A percentile compares a stretch with the other conserved stretches of the same genome.
These are phyloP conservation scores for Lactarius trivialis DNA, from an alignment of 768 basidiomycete genomes.

Conservation along the genomic window DNA sequence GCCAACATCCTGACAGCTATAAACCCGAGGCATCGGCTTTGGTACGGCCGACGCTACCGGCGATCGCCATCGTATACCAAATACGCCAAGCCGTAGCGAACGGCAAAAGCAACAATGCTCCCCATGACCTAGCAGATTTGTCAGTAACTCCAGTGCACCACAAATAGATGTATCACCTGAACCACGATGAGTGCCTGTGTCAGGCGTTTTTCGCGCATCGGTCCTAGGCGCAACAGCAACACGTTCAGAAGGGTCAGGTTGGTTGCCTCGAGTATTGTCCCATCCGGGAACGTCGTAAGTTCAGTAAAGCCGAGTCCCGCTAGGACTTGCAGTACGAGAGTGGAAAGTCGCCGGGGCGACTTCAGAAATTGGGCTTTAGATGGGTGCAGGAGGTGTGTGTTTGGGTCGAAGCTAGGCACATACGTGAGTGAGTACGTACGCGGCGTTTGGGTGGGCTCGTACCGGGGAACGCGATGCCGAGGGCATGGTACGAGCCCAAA, in stretches of 20 bases:
- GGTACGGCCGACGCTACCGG: conserved; percentile 37
- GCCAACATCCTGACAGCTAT: not conserved
- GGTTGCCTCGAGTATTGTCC: conserved; percentile 60
- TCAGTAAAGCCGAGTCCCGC: conserved; percentile 59
- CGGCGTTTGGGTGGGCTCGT: conserved; percentile 24
- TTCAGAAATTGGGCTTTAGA: conserved; percentile 58
- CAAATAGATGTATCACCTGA: conserved; percentile 45
- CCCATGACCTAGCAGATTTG: conserved; percentile 48
- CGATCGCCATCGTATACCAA: conserved; percentile 91
- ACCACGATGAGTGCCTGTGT: conserved; percentile 65
- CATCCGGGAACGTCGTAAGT: conserved; percentile 48
- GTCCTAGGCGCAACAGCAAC: conserved; percentile 71
- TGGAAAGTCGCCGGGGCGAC: conserved; percentile 50
- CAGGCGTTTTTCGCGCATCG: conserved; percentile 78
- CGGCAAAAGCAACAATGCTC: conserved; percentile 73
- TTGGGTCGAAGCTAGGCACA: conserved; percentile 55
- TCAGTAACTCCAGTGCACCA: not conserved
- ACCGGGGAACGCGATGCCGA: conserved; percentile 89
- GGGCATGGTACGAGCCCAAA: conserved; percentile 94
- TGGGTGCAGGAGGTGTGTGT: conserved; percentile 72
- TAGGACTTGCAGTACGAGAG: conserved; percentile 51
- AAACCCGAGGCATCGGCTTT: not conserved
- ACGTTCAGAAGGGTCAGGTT: conserved; percentile 92
- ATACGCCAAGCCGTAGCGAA: conserved; percentile 86
- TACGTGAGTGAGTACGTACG: not conserved